A percentile compares a stretch with the other conserved stretches of the same genome.
Conservation (phyloP, 2,329 filamentous ascomycete genomes). For the Fusarium devonianum region DNA sequence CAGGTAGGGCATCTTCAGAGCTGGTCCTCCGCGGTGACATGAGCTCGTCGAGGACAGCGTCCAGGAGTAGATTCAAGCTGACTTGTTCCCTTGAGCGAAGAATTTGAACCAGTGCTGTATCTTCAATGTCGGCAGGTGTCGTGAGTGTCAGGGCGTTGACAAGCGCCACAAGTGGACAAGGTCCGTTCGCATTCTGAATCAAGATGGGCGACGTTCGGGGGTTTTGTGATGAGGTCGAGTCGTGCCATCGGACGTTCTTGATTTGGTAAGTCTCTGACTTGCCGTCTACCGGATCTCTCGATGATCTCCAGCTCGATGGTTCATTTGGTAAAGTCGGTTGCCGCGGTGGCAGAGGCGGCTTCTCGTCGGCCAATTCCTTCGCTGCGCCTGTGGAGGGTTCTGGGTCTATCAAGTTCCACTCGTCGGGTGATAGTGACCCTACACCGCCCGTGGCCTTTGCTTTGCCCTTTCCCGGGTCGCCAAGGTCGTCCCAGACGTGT, state of each 20-base stretch:
- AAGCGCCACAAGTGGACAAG: constrained; percentile 89
- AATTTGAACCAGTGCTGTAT: constrained; percentile 79
- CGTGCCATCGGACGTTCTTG: constrained; percentile 88
- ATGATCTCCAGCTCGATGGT: constrained; percentile 47
- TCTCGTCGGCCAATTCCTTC: constrained; percentile 21
- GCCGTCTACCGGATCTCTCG: constrained; percentile 53
- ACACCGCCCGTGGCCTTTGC: constrained; percentile 41
- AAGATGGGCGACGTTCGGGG: constrained; percentile 84
- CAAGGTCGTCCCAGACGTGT: constrained; percentile 60
- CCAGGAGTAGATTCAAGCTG: constrained; percentile 82
- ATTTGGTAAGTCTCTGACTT: constrained; percentile 86
- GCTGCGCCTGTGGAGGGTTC: constrained; percentile 42
- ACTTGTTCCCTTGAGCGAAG: constrained; percentile 85
- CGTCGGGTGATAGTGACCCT: constrained; percentile 46
- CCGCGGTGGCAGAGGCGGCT: constrained; percentile 51
- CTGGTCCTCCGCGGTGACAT: constrained; percentile 77
- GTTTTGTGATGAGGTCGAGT: constrained; percentile 65
- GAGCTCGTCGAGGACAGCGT: constrained; percentile 92
- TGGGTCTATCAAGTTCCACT: constrained; percentile 61
- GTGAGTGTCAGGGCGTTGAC: constrained; percentile 92
- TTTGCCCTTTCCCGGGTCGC: constrained; percentile 52
- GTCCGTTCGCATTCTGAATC: constrained; percentile 92
- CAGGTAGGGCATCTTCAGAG: constrained; percentile 72
- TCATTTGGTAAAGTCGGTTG: constrained; percentile 32
- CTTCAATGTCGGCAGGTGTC: constrained; percentile 66